Evolutionary conservation across 345 rosid genomes (phyloP).

Genomic region (Heritiera fomes): DNA sequence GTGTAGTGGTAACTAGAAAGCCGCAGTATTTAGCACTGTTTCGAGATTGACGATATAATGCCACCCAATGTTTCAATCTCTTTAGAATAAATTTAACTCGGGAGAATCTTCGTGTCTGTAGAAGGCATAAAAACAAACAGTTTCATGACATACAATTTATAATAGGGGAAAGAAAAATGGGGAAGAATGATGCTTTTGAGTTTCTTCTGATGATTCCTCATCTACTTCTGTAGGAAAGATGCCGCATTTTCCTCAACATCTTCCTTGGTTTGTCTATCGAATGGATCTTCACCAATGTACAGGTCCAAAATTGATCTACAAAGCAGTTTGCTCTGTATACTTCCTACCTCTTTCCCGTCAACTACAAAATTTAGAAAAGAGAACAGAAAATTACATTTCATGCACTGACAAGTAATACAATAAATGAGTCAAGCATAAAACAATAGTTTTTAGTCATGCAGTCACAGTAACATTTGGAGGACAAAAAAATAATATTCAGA

Average conservation of each 20-base stretch:
- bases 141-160: not conserved
- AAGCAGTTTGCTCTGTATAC: constrained; percentile 74
- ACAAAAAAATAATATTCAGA: not conserved
- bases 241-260: constrained; percentile 62
- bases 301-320: constrained; percentile 76
- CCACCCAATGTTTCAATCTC: not conserved
- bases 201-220: not conserved
- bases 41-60: not conserved
- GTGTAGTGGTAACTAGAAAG: no score
- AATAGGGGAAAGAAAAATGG: not conserved
- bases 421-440: not conserved
- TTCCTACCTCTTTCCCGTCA: constrained; percentile 75
- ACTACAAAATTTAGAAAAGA: constrained; percentile 38
- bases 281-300: constrained; percentile 80
- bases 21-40: not conserved
- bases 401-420: not conserved
- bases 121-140: not conserved
- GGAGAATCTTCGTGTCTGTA: not conserved
- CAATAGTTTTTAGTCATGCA: not conserved
- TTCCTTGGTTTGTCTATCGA: constrained; percentile 71
- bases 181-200: not conserved
- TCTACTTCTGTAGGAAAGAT: constrained; percentile 39
- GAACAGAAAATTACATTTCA: not conserved
- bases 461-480: not conserved
- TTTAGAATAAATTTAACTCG: not conserved